Evolutionary conservation across 371 early-diverging fungal genomes (phyloP).

Genomic region (Mucor piriformis): DNA sequence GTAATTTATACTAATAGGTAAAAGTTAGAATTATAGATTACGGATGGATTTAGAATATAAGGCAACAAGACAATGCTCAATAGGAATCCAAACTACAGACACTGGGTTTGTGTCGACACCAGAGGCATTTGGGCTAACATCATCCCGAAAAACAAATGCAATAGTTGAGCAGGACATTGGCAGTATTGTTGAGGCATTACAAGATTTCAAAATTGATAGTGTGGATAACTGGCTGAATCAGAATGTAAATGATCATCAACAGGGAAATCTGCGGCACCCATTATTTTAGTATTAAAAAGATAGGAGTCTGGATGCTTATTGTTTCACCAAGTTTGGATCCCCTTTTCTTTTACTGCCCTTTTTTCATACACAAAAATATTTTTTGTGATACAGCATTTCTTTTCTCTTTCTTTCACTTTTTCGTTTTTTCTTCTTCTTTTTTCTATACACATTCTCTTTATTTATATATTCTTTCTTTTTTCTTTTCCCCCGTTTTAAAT

Average conservation of each 20-base stretch:
- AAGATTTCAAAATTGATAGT: not conserved
- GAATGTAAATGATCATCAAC: conserved; percentile 9
- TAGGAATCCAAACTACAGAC: not conserved
- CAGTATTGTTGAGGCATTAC: not conserved
- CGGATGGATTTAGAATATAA: conserved; percentile 14
- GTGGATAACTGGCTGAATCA: conserved; percentile 10
- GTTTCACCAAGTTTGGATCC: no score
- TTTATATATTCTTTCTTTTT: conserved; percentile 2
- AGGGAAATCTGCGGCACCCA: not conserved
- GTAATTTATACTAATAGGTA: no score
- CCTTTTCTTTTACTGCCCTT: not conserved
- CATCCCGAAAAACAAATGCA: not conserved
- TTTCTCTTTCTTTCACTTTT: not conserved
- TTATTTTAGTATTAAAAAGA: not conserved
- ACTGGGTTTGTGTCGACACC: conserved; percentile 24
- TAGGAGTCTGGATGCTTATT: not conserved
- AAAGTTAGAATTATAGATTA: conserved; percentile 17
- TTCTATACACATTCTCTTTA: not conserved
- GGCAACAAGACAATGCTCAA: no score
- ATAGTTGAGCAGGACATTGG: conserved; percentile 7
- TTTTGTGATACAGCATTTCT: no score
- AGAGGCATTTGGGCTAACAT: conserved; percentile 22
- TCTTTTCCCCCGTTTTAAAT: conserved; percentile 2
- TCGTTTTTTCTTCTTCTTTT: not conserved
- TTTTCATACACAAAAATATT: no score